These are phyloP conservation scores for Entamoeba histolytica DNA, from an alignment of 208 protist species.

Conservation along the genomic window DNA sequence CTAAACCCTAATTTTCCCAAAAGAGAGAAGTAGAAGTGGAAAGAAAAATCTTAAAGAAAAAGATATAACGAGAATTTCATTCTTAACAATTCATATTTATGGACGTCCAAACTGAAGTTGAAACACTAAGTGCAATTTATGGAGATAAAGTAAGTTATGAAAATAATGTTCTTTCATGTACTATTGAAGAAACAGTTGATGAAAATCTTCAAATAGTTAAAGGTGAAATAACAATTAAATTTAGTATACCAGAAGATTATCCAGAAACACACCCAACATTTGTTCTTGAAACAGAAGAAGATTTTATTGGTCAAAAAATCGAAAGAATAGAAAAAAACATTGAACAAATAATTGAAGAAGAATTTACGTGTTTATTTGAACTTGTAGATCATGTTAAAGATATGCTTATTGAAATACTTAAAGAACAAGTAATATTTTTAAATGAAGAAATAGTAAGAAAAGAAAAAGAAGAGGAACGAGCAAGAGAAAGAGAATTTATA, in stretches of 20 bases:
- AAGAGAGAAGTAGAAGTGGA: too few species aligned
- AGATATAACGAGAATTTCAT: too few species aligned
- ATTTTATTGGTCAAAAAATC: background rate
- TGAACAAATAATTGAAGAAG: background rate
- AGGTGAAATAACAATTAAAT: background rate
- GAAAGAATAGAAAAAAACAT: background rate
- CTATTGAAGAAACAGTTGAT: background rate
- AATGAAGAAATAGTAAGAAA: background rate
- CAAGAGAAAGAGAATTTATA: background rate
- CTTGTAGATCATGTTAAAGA: background rate
- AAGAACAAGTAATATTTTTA: background rate
- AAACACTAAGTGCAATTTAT: background rate
- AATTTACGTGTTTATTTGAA: background rate
- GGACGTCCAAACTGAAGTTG: background rate
- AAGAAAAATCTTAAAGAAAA: too few species aligned
- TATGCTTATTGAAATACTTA: background rate
- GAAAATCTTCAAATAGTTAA: background rate
- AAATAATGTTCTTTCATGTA: background rate
- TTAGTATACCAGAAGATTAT: background rate
- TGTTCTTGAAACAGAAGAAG: background rate
- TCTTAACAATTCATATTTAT: background rate
- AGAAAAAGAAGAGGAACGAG: background rate
- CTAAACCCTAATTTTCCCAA: too few species aligned
- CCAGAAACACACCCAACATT: background rate
- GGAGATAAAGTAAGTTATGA: background rate